Conservation (phyloP, 176 grass and related monocot species). For the Puccinellia tenuiflora region DNA sequence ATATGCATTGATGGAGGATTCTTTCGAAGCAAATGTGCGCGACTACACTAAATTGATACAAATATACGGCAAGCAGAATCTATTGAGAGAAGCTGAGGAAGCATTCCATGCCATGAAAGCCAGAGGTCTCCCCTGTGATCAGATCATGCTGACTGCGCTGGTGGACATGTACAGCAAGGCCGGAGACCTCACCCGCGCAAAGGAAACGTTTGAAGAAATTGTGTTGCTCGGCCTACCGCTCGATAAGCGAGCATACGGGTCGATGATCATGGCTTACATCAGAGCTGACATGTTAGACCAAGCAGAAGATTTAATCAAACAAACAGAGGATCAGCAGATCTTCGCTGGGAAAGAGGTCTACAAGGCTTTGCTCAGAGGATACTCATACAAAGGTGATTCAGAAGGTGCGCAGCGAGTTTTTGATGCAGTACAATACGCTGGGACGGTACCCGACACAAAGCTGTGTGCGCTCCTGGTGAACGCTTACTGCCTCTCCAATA, state of each 20-base stretch:
- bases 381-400: constrained; percentile 53
- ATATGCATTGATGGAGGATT: constrained; percentile 54
- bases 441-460: constrained; percentile 63
- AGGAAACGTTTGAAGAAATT: constrained; percentile 62
- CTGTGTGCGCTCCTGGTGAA: constrained; percentile 75
- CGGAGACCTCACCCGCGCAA: neutral
- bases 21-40: constrained; percentile 68
- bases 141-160: constrained; percentile 32
- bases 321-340: constrained; percentile 55
- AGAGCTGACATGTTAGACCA: constrained; percentile 58
- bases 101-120: constrained; percentile 56
- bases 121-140: constrained; percentile 71
- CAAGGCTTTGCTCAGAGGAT: constrained; percentile 86
- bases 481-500: constrained; percentile 55
- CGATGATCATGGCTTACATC: constrained; percentile 91
- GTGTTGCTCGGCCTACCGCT: constrained; percentile 49
- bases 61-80: constrained; percentile 61
- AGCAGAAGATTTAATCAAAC: constrained; percentile 59
- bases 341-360: constrained; percentile 73
- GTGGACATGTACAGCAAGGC: constrained; percentile 13
- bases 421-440: constrained; percentile 56
- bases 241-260: constrained; percentile 69
- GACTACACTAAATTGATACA: constrained; percentile 87
- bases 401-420: constrained; percentile 71
- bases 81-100: constrained; percentile 63